Evolutionary conservation across 2,329 filamentous ascomycete genomes (phyloP), one percentile per base, ranked within the genome.

Genomic region (Helotiales sp.): DNA sequence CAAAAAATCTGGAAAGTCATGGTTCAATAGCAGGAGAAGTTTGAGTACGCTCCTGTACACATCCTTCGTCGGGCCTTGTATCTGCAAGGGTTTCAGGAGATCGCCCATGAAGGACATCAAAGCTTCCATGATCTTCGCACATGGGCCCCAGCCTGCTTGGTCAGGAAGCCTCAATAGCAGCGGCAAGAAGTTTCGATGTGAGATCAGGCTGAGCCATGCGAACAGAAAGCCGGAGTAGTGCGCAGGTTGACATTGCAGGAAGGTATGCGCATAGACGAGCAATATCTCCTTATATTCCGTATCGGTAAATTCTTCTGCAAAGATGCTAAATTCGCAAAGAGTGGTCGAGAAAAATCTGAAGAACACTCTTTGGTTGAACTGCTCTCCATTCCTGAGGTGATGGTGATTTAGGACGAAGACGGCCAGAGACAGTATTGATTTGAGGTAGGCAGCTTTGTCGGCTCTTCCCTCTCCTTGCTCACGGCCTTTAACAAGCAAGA

Each of bases 1-100:
- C 40, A 99, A 77, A 73, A 96, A 99, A 56, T 97, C 92, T 0
- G 93, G 90, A 74, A 91, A 98, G 72, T 99, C 95, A 70, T 98
- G 95, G 66, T 96, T 90, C 53, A 99, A 78, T 52, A 96, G 83
- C 31, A 96, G 78, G 54, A 98, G 77, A 59, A 97, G 83, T 69
- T 96, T 92, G 48, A 96, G 77, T 1, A 90, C 85, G 8, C 88
- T 91, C 60, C 91, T 87, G 72, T 96, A 97, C 60, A 96, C 84
- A 54, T 93, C 90, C 71, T 91, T 93, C 31, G 87, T 85, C 51
- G 90, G 81, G 31, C 84, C 79, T 3, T 86, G 80, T 15, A 91
- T 81, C 57, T 86, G 86, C 27, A 87, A 77, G 9, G 86, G 82
- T 74, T 93, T 95, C 63, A 96, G 79, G 61, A 95, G 83, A 64